Base-by-base conservation (phyloP, 1,139 yeast species). In the Entelexis paramagnoliae region DNA sequence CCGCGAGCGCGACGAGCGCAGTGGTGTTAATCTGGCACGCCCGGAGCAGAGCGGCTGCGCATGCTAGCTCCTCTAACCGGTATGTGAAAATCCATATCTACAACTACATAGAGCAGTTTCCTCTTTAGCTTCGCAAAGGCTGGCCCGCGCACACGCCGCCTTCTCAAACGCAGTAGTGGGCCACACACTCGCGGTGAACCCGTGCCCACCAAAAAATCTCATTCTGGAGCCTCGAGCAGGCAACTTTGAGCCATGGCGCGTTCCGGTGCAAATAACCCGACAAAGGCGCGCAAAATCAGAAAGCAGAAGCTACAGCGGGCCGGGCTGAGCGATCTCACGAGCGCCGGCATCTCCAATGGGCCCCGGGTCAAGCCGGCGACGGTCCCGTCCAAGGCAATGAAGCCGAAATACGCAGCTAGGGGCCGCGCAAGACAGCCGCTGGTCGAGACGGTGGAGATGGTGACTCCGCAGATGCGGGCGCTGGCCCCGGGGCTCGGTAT, bases 11-110 rank as follows among this genome's bases (percentile, higher is more conserved):
- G 59, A 57, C 14, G 60, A 58, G 48, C 54, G 55, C 17, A 44
- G 59, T 2, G 58, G 55, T 11, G 47, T 60, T 13, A 61, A 60
- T 48, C 49, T 60, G 14, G 36, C 53, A 11, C 52, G 54, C 9
- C 10, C 17, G n/a, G 61, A 64, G 52, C 63, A 63, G 47, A 58
- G 64, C 20, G 64, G 60, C 14, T 60, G 62, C 35, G 58, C 57
- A 7, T 60, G 62, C 52, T 60, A 39, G 28, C 28, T 14, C 22
- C 14, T 20, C 9, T 2, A 41, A 2, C 11, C 24, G 6, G 24
- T 22, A 22, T 22, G 24, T 22, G 24, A 22, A 22, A 22, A 22
- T 6, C 4, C 16, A 4, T 19, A 20, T 36, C 10, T 22, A 36
- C 5, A 11, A 36, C 7, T 26, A 47, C 10, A 26, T 28, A 38